A percentile compares a stretch with the other conserved stretches of the same genome.
These are phyloP conservation scores for Rubus idaeus DNA, from an alignment of 306 rosid genomes.

Conservation along the genomic window DNA sequence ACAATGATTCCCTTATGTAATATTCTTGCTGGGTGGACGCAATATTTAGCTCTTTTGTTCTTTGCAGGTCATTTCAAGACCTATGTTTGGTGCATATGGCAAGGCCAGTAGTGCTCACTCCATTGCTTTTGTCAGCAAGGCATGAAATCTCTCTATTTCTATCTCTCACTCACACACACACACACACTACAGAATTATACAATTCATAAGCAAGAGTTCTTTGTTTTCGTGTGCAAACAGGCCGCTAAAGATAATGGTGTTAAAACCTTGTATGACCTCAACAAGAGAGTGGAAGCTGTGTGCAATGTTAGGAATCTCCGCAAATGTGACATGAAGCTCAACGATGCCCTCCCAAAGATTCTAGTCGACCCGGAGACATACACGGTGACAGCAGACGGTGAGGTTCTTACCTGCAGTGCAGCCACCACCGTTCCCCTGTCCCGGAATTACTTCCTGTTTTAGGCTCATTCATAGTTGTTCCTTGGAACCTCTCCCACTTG, in stretches of 20 bases:
- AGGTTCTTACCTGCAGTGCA: constrained; percentile 64
- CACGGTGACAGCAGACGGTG: constrained; percentile 69
- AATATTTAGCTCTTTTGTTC: neutral
- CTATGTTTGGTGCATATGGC: constrained; percentile 90
- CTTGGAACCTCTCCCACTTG: neutral
- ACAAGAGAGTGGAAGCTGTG: constrained; percentile 71
- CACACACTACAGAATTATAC: too few relatives aligned
- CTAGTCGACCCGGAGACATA: constrained; percentile 85
- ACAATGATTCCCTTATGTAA: neutral
- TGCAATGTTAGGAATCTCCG: constrained; percentile 61
- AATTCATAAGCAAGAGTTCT: neutral
- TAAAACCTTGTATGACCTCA: constrained; percentile 60
- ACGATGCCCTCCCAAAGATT: constrained; percentile 73
- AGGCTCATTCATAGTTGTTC: neutral
- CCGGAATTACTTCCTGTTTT: constrained; percentile 80
- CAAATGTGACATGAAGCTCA: constrained; percentile 88
- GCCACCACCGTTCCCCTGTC: constrained; percentile 76
- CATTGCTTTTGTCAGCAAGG: constrained; percentile 96
- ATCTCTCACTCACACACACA: neutral
- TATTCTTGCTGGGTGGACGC: neutral
- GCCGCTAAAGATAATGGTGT: constrained; percentile 54
- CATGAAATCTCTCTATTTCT: constrained; percentile 30
- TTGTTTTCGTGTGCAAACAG: constrained; percentile 38
- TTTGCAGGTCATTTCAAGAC: constrained; percentile 79
- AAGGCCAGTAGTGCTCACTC: constrained; percentile 75